Conservation (phyloP, 2,329 filamentous ascomycete species). For the Cytospora chrysosperma region DNA sequence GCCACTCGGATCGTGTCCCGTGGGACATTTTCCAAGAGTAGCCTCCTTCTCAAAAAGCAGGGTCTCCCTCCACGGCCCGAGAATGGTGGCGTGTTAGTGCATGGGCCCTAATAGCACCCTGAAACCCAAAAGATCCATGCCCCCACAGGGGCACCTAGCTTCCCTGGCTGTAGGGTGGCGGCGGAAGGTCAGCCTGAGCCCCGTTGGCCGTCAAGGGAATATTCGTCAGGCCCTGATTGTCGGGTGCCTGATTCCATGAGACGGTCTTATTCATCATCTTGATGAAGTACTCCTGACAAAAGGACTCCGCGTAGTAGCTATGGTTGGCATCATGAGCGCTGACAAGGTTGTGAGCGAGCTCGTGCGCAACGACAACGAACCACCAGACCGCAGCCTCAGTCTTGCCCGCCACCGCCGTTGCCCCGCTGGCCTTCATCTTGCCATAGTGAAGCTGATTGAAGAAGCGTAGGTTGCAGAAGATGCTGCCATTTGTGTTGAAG, state of each 20-base stretch:
- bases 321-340: slow-evolving; percentile 73
- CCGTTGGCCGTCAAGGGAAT: slow-evolving; percentile 4
- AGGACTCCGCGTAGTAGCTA: slow-evolving; percentile 81
- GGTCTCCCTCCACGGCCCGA: neutral
- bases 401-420: slow-evolving; percentile 36
- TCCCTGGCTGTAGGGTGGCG: slow-evolving; percentile 23
- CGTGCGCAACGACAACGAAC: slow-evolving; percentile 95
- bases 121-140: neutral
- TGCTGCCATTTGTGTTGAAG: slow-evolving; percentile 82
- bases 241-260: slow-evolving; percentile 32
- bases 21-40: neutral
- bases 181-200: slow-evolving; percentile 17
- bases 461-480: slow-evolving; percentile 93
- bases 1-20: neutral
- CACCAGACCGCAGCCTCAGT: slow-evolving; percentile 78
- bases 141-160: neutral
- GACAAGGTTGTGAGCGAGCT: slow-evolving; percentile 92
- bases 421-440: slow-evolving; percentile 36
- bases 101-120: neutral
- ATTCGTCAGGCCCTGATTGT: neutral
- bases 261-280: slow-evolving; percentile 62
- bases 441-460: slow-evolving; percentile 75
- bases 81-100: neutral
- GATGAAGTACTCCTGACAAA: slow-evolving; percentile 74
- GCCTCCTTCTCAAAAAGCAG: neutral